Evolutionary conservation across 306 rosid genomes (phyloP), one percentile per base, ranked within the genome.

Genomic region (Biancaea sappan): DNA sequence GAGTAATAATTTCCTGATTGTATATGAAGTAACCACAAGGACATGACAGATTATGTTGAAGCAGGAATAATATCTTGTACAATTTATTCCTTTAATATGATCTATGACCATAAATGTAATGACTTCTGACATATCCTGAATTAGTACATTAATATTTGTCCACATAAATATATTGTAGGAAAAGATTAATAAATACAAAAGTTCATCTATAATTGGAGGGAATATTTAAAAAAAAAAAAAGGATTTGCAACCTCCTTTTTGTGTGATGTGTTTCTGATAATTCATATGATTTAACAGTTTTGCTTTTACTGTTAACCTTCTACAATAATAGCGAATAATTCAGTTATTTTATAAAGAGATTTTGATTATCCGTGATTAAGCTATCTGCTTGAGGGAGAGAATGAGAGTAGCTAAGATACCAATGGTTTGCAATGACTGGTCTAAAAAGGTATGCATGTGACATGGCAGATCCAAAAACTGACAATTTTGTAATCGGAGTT

Each of bases 1-100:
- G 72, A 75, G 29, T 2, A 24, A 67, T 46, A 47, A 77, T 69
- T 60, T 77, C 63, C 15, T 58, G 40, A 71, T 56, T 22, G 22
- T 22, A 14, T 25, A 21, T 50, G 63, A 9, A 70, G 56, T 16
- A 18, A 37, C 50, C 60, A 43, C 61, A 12, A 9, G 46, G 13
- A 47, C 4, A 63, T 44, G 13, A 59, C 54, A 5, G 8, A 57
- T 31, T 34, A 48, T 4, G 57, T 26, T 28, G 22, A 38, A 77
- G 51, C 40, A 69, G n/a, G 62, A 68, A 25, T 16, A 34, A 48
- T 54, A 70, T 77, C 54, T 38, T 50, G 38, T 77, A 6, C 18
- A 34, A 11, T 62, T 62, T 19, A 9, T 64, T 40, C 8, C 69
- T 40, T 62, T 26, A 61, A 13, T 38, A 38, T 32, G 26, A 61